Conservation (phyloP, 2,329 filamentous ascomycete genomes). For the Cadophora sp. region DNA sequence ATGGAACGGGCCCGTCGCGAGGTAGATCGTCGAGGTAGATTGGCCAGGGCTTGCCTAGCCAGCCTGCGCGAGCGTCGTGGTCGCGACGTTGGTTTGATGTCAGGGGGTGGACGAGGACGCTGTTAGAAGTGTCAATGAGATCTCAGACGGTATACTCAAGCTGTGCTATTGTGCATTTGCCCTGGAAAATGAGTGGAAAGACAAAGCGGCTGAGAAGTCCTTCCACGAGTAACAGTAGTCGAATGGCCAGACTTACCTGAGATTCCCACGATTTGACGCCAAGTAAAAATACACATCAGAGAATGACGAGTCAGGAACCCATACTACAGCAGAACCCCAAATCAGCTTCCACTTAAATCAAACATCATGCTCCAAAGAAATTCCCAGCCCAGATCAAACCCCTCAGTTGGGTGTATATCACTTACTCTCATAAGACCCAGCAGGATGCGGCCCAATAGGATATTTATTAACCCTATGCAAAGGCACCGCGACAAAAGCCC, state of each 20-base stretch:
- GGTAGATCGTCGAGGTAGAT: constrained; percentile 18
- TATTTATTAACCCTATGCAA: constrained; percentile 20
- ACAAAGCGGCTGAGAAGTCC: not conserved
- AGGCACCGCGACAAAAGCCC: constrained; percentile 22
- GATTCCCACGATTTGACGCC: constrained; percentile 20
- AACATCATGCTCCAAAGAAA: not conserved
- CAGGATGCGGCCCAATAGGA: constrained; percentile 22
- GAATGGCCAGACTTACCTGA: constrained; percentile 12
- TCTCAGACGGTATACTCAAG: not conserved
- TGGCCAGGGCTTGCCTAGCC: constrained; percentile 22
- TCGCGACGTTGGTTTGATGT: constrained; percentile 23
- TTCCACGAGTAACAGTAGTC: not conserved
- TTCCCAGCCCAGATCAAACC: not conserved
- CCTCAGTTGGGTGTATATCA: not conserved
- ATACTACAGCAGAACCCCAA: constrained; percentile 14
- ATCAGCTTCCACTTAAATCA: not conserved
- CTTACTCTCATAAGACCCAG: constrained; percentile 24
- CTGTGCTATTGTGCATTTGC: not conserved
- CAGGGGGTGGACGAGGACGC: constrained; percentile 20
- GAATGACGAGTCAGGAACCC: constrained; percentile 23
- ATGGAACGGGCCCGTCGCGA: constrained; percentile 12
- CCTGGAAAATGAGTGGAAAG: not conserved
- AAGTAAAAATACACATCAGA: constrained; percentile 25
- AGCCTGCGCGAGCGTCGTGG: constrained; percentile 18
- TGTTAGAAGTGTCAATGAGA: not conserved